Evolutionary conservation across 2,329 filamentous ascomycete species (phyloP).

Genomic region (Pseudocercospora fijiensis): DNA sequence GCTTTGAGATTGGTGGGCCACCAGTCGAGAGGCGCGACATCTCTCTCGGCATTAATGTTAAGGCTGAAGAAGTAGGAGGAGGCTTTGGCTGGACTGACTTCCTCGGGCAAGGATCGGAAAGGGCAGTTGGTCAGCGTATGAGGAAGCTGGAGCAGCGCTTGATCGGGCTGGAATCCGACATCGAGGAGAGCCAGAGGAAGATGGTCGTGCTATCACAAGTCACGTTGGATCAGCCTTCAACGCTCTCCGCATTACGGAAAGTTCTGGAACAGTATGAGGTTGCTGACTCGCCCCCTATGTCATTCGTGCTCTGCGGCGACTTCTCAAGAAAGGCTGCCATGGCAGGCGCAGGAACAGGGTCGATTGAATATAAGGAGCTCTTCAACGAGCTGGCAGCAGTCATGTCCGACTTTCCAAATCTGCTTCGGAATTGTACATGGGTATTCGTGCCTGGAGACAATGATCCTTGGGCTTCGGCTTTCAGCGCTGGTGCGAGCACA

Average conservation of each 20-base stretch:
- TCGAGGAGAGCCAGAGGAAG: constrained; percentile 40
- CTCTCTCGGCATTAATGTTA: constrained; percentile 65
- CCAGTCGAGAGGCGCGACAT: constrained; percentile 81
- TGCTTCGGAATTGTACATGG: constrained; percentile 79
- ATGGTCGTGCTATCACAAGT: constrained; percentile 82
- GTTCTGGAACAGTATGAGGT: constrained; percentile 74
- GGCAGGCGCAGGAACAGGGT: constrained; percentile 68
- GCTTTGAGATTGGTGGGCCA: constrained; percentile 86
- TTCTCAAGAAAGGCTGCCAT: constrained; percentile 64
- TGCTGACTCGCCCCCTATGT: constrained; percentile 61
- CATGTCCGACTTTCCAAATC: constrained; percentile 76
- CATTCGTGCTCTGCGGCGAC: constrained; percentile 82
- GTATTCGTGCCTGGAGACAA: constrained; percentile 95
- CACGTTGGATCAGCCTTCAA: constrained; percentile 80
- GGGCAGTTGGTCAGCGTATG: constrained; percentile 80
- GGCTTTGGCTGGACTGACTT: constrained; percentile 98
- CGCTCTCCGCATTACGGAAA: constrained; percentile 75
- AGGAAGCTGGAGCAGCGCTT: constrained; percentile 71
- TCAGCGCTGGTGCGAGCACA: constrained; percentile 70
- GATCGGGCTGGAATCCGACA: constrained; percentile 43
- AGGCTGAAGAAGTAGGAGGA: constrained; percentile 62
- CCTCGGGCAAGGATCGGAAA: constrained; percentile 83
- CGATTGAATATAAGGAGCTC: constrained; percentile 94
- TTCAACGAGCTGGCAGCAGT: constrained; percentile 84
- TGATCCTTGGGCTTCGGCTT: constrained; percentile 92